phyloP scores from a whole-genome alignment of 306 rosid genomes.

The Castanopsis chinensis region DNA sequence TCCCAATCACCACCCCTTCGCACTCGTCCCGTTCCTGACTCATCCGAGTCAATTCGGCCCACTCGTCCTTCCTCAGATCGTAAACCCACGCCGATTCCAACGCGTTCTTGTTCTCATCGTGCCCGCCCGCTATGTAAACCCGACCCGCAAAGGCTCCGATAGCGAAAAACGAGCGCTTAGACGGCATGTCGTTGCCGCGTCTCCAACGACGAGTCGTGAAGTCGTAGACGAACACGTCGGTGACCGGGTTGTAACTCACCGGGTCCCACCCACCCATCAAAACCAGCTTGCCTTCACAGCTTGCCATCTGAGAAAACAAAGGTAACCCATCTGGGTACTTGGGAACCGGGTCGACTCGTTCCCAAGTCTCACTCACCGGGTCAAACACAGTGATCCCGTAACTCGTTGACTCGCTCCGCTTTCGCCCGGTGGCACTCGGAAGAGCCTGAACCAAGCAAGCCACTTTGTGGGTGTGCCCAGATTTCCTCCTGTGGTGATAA shows the following conservation, averaged over 20 bases:
- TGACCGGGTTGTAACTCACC: constrained; percentile 22
- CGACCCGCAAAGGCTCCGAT: constrained; percentile 23
- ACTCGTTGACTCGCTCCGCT: not conserved
- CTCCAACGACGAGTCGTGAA: constrained; percentile 30
- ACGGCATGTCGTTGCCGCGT: constrained; percentile 40
- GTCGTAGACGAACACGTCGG: constrained; percentile 32
- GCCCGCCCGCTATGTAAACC: constrained; percentile 43
- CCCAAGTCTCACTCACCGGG: constrained; percentile 24
- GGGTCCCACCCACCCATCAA: constrained; percentile 57
- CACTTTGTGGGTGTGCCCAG: constrained; percentile 24
- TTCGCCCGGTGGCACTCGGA: not conserved
- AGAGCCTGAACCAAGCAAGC: constrained; percentile 40
- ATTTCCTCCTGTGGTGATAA: constrained; percentile 26
- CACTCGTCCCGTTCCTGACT: constrained; percentile 45
- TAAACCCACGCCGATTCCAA: constrained; percentile 36
- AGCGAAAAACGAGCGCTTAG: constrained; percentile 38
- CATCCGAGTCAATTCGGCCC: constrained; percentile 31
- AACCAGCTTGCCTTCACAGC: constrained; percentile 39
- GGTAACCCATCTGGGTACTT: constrained; percentile 33
- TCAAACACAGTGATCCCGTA: constrained; percentile 36
- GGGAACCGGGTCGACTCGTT: constrained; percentile 32
- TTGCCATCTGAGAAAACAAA: constrained; percentile 29
- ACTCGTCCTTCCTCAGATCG: constrained; percentile 22
- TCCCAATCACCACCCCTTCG: constrained; percentile 37
- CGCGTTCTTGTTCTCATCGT: constrained; percentile 47